A percentile compares a stretch with the other conserved stretches of the same genome.
Evolutionary conservation across 345 rosid genomes (phyloP).

Genomic region (Streptanthus diversifolius): DNA sequence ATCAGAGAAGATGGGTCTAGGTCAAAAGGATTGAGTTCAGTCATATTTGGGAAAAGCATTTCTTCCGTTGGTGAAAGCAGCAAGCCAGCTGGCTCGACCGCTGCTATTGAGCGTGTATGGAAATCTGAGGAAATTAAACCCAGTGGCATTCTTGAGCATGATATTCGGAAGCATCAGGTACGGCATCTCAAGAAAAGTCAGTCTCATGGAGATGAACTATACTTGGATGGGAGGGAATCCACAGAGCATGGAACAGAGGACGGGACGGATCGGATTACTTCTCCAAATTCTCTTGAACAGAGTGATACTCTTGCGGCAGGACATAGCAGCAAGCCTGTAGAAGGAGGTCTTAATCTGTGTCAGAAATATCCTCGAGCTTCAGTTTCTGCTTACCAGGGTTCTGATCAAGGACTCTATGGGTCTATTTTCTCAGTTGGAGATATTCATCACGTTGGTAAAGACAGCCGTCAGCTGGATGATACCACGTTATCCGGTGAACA

Average conservation of each 20-base stretch:
- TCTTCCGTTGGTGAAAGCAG: constrained; percentile 27
- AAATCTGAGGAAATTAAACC: constrained; percentile 54
- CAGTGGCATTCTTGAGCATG: constrained; percentile 26
- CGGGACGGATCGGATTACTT: constrained; percentile 47
- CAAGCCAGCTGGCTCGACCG: constrained; percentile 30
- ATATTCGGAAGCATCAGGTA: constrained; percentile 18
- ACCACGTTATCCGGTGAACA: constrained; percentile 40
- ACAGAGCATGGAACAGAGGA: constrained; percentile 42
- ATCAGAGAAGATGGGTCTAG: constrained; percentile 32
- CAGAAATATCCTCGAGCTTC: constrained; percentile 34
- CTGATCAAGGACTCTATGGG: constrained; percentile 41
- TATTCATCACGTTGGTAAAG: constrained; percentile 46
- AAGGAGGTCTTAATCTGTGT: constrained; percentile 32
- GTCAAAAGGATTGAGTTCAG: constrained; percentile 34
- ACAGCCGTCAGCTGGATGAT: constrained; percentile 43
- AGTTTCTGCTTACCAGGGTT: constrained; percentile 45
- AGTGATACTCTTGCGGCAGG: constrained; percentile 29
- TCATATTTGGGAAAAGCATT: constrained; percentile 30
- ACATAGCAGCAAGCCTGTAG: constrained; percentile 34
- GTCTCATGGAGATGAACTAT: constrained; percentile 63
- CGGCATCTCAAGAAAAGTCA: constrained; percentile 58
- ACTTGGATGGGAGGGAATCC: constrained; percentile 41
- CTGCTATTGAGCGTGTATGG: constrained; percentile 40
- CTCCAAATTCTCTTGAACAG: constrained; percentile 51
- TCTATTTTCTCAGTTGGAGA: constrained; percentile 66